These are phyloP conservation scores for Penicillium sp. DNA, from an alignment of 2,329 filamentous ascomycete genomes.

Conservation along the genomic window DNA sequence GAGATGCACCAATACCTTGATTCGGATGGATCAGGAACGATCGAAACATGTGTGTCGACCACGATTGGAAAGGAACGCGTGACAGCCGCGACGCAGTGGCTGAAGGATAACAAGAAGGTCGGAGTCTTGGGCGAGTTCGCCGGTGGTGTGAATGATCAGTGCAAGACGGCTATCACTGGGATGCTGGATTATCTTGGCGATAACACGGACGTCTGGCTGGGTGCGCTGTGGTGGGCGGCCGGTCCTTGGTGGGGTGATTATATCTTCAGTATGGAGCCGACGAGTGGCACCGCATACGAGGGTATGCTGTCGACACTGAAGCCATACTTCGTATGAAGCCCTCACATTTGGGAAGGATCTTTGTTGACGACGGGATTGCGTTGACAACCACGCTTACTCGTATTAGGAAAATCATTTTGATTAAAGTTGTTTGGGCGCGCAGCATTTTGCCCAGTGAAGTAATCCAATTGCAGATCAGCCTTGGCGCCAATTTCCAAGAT, in stretches of 20 bases:
- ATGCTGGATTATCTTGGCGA: conserved; percentile 51
- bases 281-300: conserved; percentile 46
- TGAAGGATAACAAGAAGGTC: conserved; percentile 54
- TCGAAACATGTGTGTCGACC: conserved; percentile 50
- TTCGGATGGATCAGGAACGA: conserved; percentile 56
- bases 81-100: conserved; percentile 53
- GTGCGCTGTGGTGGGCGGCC: conserved; percentile 57
- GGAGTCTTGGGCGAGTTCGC: conserved; percentile 59
- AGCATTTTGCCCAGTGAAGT: neutral
- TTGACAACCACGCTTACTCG: neutral
- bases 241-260: conserved; percentile 55
- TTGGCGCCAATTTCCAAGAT: neutral
- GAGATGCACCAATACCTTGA: conserved; percentile 67
- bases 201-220: conserved; percentile 57
- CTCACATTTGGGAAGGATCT: neutral
- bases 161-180: conserved; percentile 52
- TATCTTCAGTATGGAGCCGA: conserved; percentile 54
- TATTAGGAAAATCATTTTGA: neutral
- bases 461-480: neutral
- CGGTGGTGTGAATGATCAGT: conserved; percentile 53
- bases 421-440: neutral
- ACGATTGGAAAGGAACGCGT: conserved; percentile 59
- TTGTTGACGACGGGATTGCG: neutral
- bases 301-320: conserved; percentile 30
- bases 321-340: conserved; percentile 18